Conservation (phyloP, 371 early-diverging fungal species). For the Mortierella sp. region DNA sequence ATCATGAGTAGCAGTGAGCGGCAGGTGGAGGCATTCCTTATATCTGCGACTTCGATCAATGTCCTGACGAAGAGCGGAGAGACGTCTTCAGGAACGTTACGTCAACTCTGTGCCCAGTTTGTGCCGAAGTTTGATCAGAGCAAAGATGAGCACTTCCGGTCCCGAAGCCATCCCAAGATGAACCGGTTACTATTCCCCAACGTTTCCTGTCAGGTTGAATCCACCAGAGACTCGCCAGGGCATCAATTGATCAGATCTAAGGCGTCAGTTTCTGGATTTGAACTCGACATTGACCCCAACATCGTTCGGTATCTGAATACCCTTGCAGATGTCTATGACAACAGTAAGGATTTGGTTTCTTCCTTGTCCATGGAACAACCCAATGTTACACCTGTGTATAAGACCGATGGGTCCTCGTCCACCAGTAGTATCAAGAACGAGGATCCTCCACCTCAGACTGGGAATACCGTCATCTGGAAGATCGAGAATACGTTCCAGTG, state of each 20-base stretch:
- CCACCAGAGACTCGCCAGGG: slow-evolving; percentile 58
- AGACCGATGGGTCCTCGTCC: slow-evolving; percentile 12
- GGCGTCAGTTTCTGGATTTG: slow-evolving; percentile 74
- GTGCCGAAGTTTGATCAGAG: slow-evolving; percentile 78
- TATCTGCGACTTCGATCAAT: slow-evolving; percentile 67
- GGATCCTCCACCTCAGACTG: slow-evolving; percentile 5
- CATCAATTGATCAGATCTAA: slow-evolving; percentile 58
- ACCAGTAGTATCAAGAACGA: slow-evolving; percentile 20
- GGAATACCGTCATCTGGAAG: slow-evolving; percentile 45
- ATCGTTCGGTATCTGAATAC: slow-evolving; percentile 79
- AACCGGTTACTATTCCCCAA: slow-evolving; percentile 73
- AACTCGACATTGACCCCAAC: slow-evolving; percentile 72
- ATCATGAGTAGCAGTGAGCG: slow-evolving; percentile 45
- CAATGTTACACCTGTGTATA: slow-evolving; percentile 12
- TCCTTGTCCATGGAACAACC: slow-evolving; percentile 27
- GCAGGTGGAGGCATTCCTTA: slow-evolving; percentile 64
- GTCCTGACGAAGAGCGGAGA: slow-evolving; percentile 71
- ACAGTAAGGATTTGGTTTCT: slow-evolving; percentile 53
- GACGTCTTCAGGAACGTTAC: slow-evolving; percentile 66
- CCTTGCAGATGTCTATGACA: slow-evolving; percentile 73
- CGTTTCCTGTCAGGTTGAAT: slow-evolving; percentile 65
- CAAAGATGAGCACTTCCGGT: slow-evolving; percentile 75
- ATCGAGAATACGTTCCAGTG: slow-evolving; percentile 52
- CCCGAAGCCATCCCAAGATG: slow-evolving; percentile 72
- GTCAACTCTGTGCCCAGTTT: slow-evolving; percentile 76